Percentiles rank a stretch among this genome's conserved stretches.
phyloP scores from a whole-genome alignment of 2,329 filamentous ascomycete genomes.

The Epichloe glyceriae region DNA sequence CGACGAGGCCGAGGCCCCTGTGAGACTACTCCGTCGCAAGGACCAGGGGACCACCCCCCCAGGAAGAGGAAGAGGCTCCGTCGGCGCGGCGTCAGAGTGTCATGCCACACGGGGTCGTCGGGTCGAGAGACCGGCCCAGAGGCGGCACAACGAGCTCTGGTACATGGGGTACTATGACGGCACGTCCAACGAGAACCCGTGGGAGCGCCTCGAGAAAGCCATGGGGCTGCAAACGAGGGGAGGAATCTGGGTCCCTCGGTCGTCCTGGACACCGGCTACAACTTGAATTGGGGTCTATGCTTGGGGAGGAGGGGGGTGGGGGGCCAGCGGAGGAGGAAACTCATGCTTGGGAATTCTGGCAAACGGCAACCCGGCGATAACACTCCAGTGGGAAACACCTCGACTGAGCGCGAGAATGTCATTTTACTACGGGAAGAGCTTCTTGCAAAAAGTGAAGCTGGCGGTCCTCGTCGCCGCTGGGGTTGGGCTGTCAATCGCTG shows the following conservation, averaged over 20 bases:
- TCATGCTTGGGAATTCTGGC: no score
- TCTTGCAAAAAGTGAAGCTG: not conserved
- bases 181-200: conserved; percentile 59
- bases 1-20: not conserved
- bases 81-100: not conserved
- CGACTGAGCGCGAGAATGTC: not conserved
- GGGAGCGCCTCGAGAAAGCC: conserved; percentile 43
- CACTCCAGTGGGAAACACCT: no score
- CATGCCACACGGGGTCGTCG: not conserved
- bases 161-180: conserved; percentile 55
- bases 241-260: conserved; percentile 30
- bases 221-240: conserved; percentile 30
- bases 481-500: not conserved
- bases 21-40: not conserved
- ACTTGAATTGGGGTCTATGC: not conserved
- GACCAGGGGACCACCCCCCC: no score
- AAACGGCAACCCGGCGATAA: no score
- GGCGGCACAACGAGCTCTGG: conserved; percentile 1
- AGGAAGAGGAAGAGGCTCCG: no score
- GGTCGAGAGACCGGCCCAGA: no score
- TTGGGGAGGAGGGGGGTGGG: no score
- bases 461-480: no score
- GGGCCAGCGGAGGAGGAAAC: no score
- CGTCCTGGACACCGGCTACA: not conserved
- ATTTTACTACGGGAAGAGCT: no score